Base-by-base conservation (phyloP, 2,329 filamentous ascomycete genomes). In the Penicillium sp. region DNA sequence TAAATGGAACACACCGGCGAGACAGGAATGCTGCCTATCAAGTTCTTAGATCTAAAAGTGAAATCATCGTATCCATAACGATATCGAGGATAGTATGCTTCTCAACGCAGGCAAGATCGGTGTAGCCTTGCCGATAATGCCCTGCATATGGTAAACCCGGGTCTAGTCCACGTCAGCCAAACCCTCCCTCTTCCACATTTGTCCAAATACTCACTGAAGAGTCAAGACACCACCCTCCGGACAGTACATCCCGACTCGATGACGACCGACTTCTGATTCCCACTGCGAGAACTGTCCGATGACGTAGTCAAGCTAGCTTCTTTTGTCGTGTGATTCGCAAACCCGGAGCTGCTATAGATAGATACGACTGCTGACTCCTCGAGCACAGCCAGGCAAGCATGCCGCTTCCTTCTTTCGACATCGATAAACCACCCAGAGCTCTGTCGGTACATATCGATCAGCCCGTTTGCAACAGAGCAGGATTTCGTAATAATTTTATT, bases 121-220 rank as follows among this genome's bases (percentile, higher is more conserved):
- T 50, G 48, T 39, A 46, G 42, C 42, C 42, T 45, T 47, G 41
- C 47, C 43, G 50, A 49, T 49, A 44, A 50, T 51, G 24, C 52
- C 52, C 48, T 54, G 52, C 48, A 54, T 47, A 42, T 24, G 43
- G 44, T 32, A 12, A 7, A 41, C 33, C 20, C 35, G n/a, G n/a
- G 38, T 43, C 32, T 46, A 32, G 48, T 51, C 44, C 47, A 51
- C 10, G 48, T 46, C 52, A 46, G 27, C 23, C 32, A 24, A 39
- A 25, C 46, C 42, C 23, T 28, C 45, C 38, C 18, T 6, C 13
- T 24, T 23, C 13, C 15, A 7, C n/a, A 44, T 12, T 15, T 13
- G 23, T 28, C 20, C 15, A 29, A 24, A 6, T 23, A n/a, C 4
- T 27, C 18, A 18, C 20, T 13, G 18, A 18, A 18, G 15, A 18